Evolutionary conservation across 2,329 filamentous ascomycete genomes (phyloP).

Genomic region (Xylaria sp.): DNA sequence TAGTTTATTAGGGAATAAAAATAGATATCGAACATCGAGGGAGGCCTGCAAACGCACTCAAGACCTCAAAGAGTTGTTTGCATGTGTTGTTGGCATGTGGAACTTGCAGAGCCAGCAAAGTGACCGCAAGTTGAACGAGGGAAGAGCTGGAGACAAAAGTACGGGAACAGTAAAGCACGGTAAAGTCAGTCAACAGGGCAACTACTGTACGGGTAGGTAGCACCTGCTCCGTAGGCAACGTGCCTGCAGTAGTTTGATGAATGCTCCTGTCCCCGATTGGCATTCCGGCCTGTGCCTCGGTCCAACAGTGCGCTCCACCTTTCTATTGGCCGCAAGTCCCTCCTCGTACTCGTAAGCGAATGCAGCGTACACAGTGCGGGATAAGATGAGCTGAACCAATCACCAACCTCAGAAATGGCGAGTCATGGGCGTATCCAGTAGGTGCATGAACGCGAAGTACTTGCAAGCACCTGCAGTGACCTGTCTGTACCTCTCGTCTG

Average conservation of each 20-base stretch:
- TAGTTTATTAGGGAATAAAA: not conserved
- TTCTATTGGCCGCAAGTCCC: not conserved
- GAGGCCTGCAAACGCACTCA: conserved; percentile 2
- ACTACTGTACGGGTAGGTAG: not conserved
- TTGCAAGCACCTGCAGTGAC: not conserved
- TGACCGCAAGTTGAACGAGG: conserved; percentile 14
- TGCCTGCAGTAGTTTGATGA: not conserved
- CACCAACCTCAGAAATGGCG: not conserved
- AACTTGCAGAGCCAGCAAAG: conserved; percentile 3
- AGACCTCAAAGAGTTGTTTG: conserved; percentile 2
- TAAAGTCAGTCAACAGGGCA: conserved; percentile 7
- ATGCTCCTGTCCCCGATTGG: not conserved
- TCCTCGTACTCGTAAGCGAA: not conserved
- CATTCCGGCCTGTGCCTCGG: not conserved
- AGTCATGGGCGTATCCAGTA: not conserved
- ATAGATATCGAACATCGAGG: not conserved
- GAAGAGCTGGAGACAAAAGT: not conserved
- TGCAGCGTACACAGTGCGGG: not conserved
- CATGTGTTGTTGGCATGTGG: conserved; percentile 10
- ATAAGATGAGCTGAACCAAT: not conserved
- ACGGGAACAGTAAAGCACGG: not conserved
- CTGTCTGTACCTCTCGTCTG: not conserved
- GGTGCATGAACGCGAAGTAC: not conserved
- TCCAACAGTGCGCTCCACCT: not conserved
- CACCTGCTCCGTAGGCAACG: not conserved